These are phyloP conservation scores for Kazachstania taianensis DNA, from an alignment of 805 yeast genomes.

Conservation along the genomic window DNA sequence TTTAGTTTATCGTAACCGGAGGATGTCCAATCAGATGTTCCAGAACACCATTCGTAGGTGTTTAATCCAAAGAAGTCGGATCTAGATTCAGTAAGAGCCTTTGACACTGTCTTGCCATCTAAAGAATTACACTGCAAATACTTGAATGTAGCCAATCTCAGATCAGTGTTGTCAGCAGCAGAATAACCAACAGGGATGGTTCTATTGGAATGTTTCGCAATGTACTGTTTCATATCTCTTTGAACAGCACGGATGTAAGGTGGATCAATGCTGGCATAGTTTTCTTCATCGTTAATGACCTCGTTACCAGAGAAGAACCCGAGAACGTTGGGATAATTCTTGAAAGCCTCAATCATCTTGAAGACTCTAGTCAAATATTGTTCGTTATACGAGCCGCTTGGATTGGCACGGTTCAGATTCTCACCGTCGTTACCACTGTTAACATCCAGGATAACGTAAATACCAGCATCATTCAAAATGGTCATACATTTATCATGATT, in stretches of 20 bases:
- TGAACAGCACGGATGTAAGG: conserved; percentile 80
- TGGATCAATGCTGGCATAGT: conserved; percentile 56
- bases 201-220: conserved; percentile 57
- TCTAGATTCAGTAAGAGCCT: conserved; percentile 48
- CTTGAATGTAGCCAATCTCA: conserved; percentile 65
- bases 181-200: conserved; percentile 91
- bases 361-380: conserved; percentile 68
- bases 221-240: conserved; percentile 83
- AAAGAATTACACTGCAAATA: conserved; percentile 70
- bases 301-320: conserved; percentile 92
- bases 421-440: conserved; percentile 62
- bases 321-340: conserved; percentile 69
- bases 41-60: conserved; percentile 83
- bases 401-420: conserved; percentile 63
- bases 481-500: conserved; percentile 90
- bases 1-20: conserved; percentile 63
- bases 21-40: conserved; percentile 44
- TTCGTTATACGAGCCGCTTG: conserved; percentile 58
- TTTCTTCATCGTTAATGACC: conserved; percentile 66
- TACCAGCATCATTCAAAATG: conserved; percentile 81
- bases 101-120: conserved; percentile 35
- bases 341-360: conserved; percentile 76
- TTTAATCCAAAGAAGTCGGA: conserved; percentile 85
- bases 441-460: conserved; percentile 78
- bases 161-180: conserved; percentile 72